phyloP scores from a whole-genome alignment of 1,284 basidiomycete species.

The Ustilago loliicola region DNA sequence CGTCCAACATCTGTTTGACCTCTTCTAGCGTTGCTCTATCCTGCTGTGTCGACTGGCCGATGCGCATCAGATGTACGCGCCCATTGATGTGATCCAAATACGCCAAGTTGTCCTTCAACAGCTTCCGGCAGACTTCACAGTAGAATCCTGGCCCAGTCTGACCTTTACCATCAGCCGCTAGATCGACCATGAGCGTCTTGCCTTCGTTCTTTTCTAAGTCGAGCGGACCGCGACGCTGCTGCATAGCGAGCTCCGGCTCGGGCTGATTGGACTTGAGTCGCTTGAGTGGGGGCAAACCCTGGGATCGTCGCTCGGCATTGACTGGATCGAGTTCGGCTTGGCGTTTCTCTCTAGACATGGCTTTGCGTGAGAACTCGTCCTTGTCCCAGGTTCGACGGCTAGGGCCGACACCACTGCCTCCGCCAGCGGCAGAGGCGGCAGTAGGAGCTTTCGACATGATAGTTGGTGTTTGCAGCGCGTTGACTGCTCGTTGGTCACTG shows the following conservation, averaged over 20 bases:
- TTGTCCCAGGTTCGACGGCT: slow-evolving; percentile 65
- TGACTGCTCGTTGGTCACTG: background rate
- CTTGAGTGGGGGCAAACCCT: slow-evolving; percentile 58
- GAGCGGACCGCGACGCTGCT: slow-evolving; percentile 57
- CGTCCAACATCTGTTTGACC: slow-evolving; percentile 88
- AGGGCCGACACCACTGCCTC: slow-evolving; percentile 58
- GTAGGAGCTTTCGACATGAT: slow-evolving; percentile 29
- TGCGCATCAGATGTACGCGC: slow-evolving; percentile 84
- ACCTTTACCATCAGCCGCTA: slow-evolving; percentile 40
- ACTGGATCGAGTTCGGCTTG: slow-evolving; percentile 57
- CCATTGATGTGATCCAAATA: slow-evolving; percentile 98
- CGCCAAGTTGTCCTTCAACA: slow-evolving; percentile 90
- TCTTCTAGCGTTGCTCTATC: slow-evolving; percentile 90
- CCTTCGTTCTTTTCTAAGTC: slow-evolving; percentile 62
- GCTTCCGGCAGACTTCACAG: slow-evolving; percentile 74
- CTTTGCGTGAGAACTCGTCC: slow-evolving; percentile 58
- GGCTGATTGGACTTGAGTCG: slow-evolving; percentile 56
- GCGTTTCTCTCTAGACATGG: slow-evolving; percentile 61
- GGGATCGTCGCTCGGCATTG: slow-evolving; percentile 55
- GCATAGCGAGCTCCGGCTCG: slow-evolving; percentile 62
- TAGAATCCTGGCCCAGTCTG: slow-evolving; percentile 67
- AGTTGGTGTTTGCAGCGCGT: background rate
- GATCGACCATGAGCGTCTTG: slow-evolving; percentile 67
- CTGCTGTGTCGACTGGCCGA: slow-evolving; percentile 95
- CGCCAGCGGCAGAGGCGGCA: slow-evolving; percentile 6